Evolutionary conservation across 108 stramenopile genomes (phyloP), one percentile per base, ranked within the genome.

Genomic region (Cylindrotheca fusiformis): DNA sequence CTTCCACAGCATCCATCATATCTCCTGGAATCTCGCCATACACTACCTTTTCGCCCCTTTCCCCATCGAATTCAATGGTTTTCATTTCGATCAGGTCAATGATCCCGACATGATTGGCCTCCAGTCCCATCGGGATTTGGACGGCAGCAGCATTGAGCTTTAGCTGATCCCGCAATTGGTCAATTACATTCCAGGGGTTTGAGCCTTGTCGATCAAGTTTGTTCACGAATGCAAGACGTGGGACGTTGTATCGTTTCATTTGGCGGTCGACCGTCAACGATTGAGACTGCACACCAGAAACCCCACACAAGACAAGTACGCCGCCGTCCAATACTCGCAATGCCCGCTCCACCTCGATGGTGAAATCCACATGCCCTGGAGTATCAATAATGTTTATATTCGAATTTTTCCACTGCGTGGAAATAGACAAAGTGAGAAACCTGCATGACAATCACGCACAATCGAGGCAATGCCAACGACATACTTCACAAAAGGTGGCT

Each of bases 331-430:
- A 77, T 8, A 99, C 99, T 23, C 99, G 96, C 10, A 99, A 78
- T 0, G 99, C 97, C 10, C 99, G 93, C 70, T 99, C 98, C 1
- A 99, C 99, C 74, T 83, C 82, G 48, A 83, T 75, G 1, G 82
- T 83, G 54, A 83, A 83, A 58, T 84, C 86, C 32, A 98, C 96
- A 86, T 98, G 96, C 50, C 96, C 98, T 8, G 99, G 99, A 8
- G 99, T 75, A 79, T 98, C 99, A 67, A 99, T 99, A 68, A 99
- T 99, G 77, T 99, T 99, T 63, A 99, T 84, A 68, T 96, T 90
- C 32, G 91, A 60, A 71, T 97, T 95, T 48, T 89, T 88, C 97
- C 98, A 99, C 55, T 69, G 58, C 18, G 14, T 10, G 6, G 36
- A 41, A 10, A 41, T 41, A n/a, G n/a, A n/a, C n/a, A n/a, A n/a